These are phyloP conservation scores for Nakaseomyces sp. DNA, from an alignment of 1,139 yeast genomes.

Conservation along the genomic window DNA sequence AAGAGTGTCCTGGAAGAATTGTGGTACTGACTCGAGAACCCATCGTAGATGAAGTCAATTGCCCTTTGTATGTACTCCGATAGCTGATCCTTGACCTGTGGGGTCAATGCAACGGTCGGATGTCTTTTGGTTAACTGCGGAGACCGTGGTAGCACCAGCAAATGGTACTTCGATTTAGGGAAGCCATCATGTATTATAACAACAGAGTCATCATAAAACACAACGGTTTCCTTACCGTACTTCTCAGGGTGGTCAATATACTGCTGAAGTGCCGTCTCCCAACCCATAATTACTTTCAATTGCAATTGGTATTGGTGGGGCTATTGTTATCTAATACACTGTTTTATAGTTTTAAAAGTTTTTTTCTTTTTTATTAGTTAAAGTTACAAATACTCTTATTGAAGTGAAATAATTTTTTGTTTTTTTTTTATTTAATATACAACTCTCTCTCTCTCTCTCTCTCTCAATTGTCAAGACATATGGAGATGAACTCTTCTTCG, in stretches of 20 bases:
- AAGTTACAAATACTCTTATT: conserved; percentile 5
- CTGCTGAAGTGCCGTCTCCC: conserved; percentile 27
- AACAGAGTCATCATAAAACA: conserved; percentile 42
- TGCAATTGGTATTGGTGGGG: too few relatives aligned
- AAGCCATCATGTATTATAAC: conserved; percentile 52
- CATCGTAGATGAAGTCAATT: conserved; percentile 34
- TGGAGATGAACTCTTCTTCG: conserved; percentile 86
- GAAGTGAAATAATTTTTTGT: too few relatives aligned
- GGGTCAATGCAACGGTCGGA: conserved; percentile 48
- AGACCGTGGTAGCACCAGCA: conserved; percentile 51
- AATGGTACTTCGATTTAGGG: conserved; percentile 59
- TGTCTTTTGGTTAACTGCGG: conserved; percentile 35
- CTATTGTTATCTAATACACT: too few relatives aligned
- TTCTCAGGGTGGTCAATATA: conserved; percentile 35
- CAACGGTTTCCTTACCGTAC: conserved; percentile 26
- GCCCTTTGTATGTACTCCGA: conserved; percentile 39
- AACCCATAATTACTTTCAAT: too few relatives aligned
- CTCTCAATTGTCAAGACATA: conserved; percentile 53
- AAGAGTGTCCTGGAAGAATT: conserved; percentile 10
- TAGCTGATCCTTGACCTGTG: conserved; percentile 32
- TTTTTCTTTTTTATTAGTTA: not conserved
- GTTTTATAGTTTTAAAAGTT: not conserved
- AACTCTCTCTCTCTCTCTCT: not conserved
- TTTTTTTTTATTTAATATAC: too few relatives aligned
- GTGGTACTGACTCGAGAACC: conserved; percentile 26